These are phyloP conservation scores for Colletotrichum sublineola DNA, from an alignment of 2,329 filamentous ascomycete species.

Conservation along the genomic window DNA sequence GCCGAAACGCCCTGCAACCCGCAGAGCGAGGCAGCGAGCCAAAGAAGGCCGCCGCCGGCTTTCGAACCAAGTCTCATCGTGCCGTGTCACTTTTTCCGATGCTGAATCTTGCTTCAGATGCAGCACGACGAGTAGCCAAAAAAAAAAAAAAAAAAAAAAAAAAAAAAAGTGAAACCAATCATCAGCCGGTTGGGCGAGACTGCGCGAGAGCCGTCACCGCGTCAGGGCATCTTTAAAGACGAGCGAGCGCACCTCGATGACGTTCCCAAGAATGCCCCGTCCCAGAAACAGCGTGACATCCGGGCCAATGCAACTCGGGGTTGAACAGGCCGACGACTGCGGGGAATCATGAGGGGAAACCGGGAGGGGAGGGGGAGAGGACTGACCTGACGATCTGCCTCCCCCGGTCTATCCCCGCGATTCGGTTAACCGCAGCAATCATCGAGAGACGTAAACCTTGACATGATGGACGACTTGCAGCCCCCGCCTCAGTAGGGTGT, in stretches of 20 bases:
- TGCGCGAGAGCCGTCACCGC: constrained; percentile 8
- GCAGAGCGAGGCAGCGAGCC: constrained; percentile 37
- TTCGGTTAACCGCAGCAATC: constrained; percentile 39
- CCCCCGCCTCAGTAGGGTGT: constrained; percentile 10
- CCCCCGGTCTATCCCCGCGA: constrained; percentile 30
- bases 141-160: neutral
- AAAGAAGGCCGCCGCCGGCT: constrained; percentile 32
- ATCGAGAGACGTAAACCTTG: constrained; percentile 21
- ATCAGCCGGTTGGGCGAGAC: constrained; percentile 29
- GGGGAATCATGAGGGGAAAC: constrained; percentile 39
- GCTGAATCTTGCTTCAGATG: constrained; percentile 6
- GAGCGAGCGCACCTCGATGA: neutral
- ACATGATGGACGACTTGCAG: constrained; percentile 16
- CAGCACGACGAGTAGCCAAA: neutral
- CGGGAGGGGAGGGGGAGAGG: neutral
- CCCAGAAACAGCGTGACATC: constrained; percentile 27
- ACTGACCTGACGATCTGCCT: constrained; percentile 29
- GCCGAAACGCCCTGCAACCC: constrained; percentile 19
- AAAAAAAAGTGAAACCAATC: neutral
- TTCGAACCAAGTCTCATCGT: constrained; percentile 37
- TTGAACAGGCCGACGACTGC: constrained; percentile 40
- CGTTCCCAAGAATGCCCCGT: neutral
- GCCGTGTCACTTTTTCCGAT: neutral
- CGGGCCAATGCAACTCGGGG: constrained; percentile 36
- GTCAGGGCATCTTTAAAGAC: constrained; percentile 10